These are phyloP conservation scores for Carex myosuroides DNA, from an alignment of 176 grass and related monocot genomes.

Conservation along the genomic window DNA sequence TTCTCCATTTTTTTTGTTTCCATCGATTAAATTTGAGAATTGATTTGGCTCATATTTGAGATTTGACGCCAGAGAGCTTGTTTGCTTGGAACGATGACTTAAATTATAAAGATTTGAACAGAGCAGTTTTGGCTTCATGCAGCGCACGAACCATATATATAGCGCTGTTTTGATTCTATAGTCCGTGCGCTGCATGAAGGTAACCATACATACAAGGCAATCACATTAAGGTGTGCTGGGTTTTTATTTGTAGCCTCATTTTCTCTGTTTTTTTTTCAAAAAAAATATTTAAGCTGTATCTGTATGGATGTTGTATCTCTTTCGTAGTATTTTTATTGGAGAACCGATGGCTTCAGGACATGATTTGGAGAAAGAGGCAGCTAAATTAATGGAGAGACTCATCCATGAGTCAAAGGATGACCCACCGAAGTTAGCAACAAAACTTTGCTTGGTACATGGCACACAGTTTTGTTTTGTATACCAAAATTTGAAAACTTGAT, in stretches of 20 bases:
- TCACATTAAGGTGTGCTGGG: too few species aligned
- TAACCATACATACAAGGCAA: too few species aligned
- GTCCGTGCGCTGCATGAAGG: too few species aligned
- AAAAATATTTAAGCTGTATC: too few species aligned
- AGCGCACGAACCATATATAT: too few species aligned
- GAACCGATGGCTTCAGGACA: conserved; percentile 68
- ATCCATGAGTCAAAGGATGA: conserved; percentile 94
- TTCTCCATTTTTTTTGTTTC: not conserved
- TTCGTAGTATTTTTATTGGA: conserved; percentile 8
- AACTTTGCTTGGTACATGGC: conserved; percentile 79
- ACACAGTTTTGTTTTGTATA: not conserved
- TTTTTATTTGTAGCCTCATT: too few species aligned
- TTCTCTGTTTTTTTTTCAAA: too few species aligned
- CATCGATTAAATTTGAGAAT: not conserved
- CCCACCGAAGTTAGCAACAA: conserved; percentile 81
- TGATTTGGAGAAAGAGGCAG: conserved; percentile 92
- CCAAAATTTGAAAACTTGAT: not conserved
- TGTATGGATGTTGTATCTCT: not conserved
- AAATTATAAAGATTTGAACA: too few species aligned
- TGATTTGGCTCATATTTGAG: not conserved
- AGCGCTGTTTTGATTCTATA: too few species aligned
- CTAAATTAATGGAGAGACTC: conserved; percentile 85
- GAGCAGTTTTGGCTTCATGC: too few species aligned
- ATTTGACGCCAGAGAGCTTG: not conserved
- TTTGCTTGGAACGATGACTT: not conserved